Percentiles rank a stretch among this genome's conserved stretches.
These are phyloP conservation scores for Talaromyces pinophilus DNA, from an alignment of 2,329 filamentous ascomycete species.

Conservation along the genomic window DNA sequence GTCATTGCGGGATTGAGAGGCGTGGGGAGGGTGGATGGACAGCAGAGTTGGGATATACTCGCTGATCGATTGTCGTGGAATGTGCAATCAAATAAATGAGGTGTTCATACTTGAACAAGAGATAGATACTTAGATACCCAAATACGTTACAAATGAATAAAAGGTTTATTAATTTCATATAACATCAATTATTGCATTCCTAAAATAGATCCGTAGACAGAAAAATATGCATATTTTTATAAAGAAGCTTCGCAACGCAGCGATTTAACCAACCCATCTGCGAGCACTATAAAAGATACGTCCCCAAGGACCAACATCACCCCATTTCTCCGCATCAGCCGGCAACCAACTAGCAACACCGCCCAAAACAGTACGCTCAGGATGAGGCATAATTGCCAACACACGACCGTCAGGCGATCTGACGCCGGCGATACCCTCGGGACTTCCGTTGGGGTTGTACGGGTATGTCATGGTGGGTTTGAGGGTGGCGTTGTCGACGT, in stretches of 20 bases:
- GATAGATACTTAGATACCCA: constrained; percentile 1
- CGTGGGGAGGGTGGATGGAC: constrained; percentile 71
- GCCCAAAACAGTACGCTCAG: constrained; percentile 81
- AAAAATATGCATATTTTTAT: constrained; percentile 4
- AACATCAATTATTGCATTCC: neutral
- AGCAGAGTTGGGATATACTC: constrained; percentile 75
- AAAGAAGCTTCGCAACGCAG: neutral
- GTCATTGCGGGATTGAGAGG: constrained; percentile 71
- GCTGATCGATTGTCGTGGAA: constrained; percentile 72
- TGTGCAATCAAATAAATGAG: constrained; percentile 16
- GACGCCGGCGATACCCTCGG: constrained; percentile 77
- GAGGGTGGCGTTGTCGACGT: constrained; percentile 75
- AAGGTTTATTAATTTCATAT: too few species aligned
- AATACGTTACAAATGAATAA: neutral
- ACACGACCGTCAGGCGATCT: constrained; percentile 76
- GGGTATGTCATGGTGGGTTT: constrained; percentile 80
- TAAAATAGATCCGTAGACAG: constrained; percentile 1
- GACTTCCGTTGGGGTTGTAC: constrained; percentile 84
- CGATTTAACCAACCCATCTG: constrained; percentile 69
- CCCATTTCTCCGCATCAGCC: constrained; percentile 66
- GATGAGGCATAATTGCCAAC: constrained; percentile 89
- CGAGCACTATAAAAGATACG: constrained; percentile 85
- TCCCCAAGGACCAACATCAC: constrained; percentile 81
- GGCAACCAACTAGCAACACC: constrained; percentile 77
- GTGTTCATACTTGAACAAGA: neutral